phyloP scores from a whole-genome alignment of 176 grass and related monocot genomes.

The Typha latifolia region DNA sequence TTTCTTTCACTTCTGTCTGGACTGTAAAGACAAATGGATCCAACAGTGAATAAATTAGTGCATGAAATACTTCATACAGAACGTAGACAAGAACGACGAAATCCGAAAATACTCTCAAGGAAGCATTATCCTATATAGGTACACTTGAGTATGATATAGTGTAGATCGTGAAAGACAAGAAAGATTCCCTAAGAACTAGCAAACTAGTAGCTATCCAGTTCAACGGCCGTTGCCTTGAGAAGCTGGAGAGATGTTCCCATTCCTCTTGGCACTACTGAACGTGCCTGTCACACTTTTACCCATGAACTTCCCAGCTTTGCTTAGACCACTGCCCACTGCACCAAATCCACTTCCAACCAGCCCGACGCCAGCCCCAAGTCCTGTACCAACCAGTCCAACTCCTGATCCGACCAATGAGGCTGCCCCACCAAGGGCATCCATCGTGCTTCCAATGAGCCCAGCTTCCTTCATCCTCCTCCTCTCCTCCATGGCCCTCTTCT shows the following conservation, averaged over 20 bases:
- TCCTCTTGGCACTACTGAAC: conserved; percentile 70
- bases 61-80: too few relatives aligned
- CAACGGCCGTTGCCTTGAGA: neutral
- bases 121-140: too few relatives aligned
- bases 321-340: conserved; percentile 58
- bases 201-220: neutral
- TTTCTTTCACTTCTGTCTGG: too few relatives aligned
- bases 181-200: too few relatives aligned
- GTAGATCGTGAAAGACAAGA: too few relatives aligned
- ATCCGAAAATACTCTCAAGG: too few relatives aligned
- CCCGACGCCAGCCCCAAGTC: conserved; percentile 50
- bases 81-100: too few relatives aligned
- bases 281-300: conserved; percentile 51
- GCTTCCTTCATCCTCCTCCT: conserved; percentile 73
- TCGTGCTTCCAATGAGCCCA: conserved; percentile 81
- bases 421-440: conserved; percentile 85
- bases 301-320: conserved; percentile 91
- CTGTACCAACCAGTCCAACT: conserved; percentile 63
- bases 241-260: conserved; percentile 24
- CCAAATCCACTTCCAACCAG: conserved; percentile 64
- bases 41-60: too few relatives aligned
- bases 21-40: too few relatives aligned
- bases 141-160: too few relatives aligned
- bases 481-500: conserved; percentile 72
- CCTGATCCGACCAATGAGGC: conserved; percentile 75